phyloP scores from a whole-genome alignment of 805 yeast species.

The Candida piceae region DNA sequence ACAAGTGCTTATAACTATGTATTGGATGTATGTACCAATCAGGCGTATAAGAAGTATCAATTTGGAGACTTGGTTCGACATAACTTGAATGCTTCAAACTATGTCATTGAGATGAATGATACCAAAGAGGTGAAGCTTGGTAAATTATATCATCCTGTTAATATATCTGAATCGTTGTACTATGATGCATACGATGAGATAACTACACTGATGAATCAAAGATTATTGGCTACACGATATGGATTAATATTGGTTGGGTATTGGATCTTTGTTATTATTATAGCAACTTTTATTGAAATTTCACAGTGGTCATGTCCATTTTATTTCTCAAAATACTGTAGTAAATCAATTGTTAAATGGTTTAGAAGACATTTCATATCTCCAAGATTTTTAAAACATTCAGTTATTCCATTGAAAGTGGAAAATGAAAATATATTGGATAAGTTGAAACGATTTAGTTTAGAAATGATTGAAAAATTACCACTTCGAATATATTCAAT shows the following conservation, averaged over 20 bases:
- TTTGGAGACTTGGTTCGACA: conserved; percentile 25
- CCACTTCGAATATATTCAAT: conserved; percentile 32
- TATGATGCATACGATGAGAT: conserved; percentile 26
- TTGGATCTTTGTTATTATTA: conserved; percentile 28
- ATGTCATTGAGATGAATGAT: conserved; percentile 12
- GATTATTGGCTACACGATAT: conserved; percentile 26
- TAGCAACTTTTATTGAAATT: conserved; percentile 25
- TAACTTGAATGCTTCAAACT: conserved; percentile 25
- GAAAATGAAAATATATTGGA: conserved; percentile 1
- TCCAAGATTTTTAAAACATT: conserved; percentile 27
- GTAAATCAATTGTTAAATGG: conserved; percentile 23
- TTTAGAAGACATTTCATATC: conserved; percentile 29
- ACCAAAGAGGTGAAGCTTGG: conserved; percentile 6
- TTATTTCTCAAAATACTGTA: conserved; percentile 19
- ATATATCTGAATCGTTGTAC: conserved; percentile 20
- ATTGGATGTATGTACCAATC: conserved; percentile 31
- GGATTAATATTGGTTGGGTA: conserved; percentile 28
- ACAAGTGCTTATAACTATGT: conserved; percentile 30
- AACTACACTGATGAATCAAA: conserved; percentile 22
- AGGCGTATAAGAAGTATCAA: conserved; percentile 25
- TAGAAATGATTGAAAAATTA: conserved; percentile 17
- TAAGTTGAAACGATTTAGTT: conserved; percentile 4
- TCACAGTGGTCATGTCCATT: conserved; percentile 34
- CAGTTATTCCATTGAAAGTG: conserved; percentile 3
- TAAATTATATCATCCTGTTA: conserved; percentile 26